A percentile compares a stretch with the other conserved stretches of the same genome.
Evolutionary conservation across 1,284 basidiomycete genomes (phyloP).

Genomic region (Fistulinella cinereoalba): DNA sequence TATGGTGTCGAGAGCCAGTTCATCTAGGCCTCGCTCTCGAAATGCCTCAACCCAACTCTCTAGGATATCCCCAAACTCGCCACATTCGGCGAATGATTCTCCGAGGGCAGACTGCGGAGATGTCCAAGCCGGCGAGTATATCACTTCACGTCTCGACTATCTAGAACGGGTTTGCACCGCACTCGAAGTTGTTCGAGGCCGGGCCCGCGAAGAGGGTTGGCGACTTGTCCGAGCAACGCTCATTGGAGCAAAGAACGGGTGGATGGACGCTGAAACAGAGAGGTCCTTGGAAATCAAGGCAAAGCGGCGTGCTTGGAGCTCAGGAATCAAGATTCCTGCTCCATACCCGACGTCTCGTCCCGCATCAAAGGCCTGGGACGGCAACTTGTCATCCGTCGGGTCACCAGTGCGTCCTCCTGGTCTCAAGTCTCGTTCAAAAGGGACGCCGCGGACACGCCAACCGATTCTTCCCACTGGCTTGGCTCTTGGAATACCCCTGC

Average conservation of each 20-base stretch:
- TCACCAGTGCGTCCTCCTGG: conserved; percentile 23
- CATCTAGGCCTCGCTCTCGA: conserved; percentile 28
- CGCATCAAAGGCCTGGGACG: conserved; percentile 18
- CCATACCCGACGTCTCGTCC: conserved; percentile 16
- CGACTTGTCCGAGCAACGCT: conserved; percentile 20
- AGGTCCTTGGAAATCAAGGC: conserved; percentile 26
- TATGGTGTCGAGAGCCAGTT: conserved; percentile 21
- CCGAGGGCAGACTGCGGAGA: conserved; percentile 4
- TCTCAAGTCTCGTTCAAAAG: conserved; percentile 8
- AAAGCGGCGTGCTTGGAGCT: conserved; percentile 35
- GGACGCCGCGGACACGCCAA: conserved; percentile 4
- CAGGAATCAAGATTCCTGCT: conserved; percentile 29
- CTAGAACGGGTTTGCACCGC: conserved; percentile 20
- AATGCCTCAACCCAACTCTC: conserved; percentile 7
- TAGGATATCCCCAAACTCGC: neutral
- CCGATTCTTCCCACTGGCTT: conserved; percentile 32
- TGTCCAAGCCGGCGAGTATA: conserved; percentile 14
- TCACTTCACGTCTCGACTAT: conserved; percentile 12
- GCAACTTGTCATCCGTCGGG: neutral
- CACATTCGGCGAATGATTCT: neutral
- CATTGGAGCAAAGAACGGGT: conserved; percentile 21
- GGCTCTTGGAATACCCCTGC: conserved; percentile 25
- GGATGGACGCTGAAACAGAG: conserved; percentile 28
- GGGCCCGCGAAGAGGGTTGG: conserved; percentile 33
- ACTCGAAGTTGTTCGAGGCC: conserved; percentile 27